These are phyloP conservation scores for Ceratobasidium theobromae DNA, from an alignment of 1,284 basidiomycete species.

Conservation along the genomic window DNA sequence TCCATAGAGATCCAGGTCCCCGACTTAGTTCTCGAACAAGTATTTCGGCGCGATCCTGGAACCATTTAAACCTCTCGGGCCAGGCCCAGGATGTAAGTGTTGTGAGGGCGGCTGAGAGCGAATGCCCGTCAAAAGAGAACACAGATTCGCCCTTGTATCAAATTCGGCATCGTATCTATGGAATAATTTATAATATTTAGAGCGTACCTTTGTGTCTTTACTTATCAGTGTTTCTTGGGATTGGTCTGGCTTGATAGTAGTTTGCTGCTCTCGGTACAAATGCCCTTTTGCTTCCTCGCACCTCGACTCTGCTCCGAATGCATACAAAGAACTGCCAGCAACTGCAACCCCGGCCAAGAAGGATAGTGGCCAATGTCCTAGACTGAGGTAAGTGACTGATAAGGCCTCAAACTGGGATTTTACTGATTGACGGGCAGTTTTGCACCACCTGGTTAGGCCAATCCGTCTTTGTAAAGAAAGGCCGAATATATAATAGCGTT, in stretches of 20 bases:
- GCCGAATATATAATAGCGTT: neutral
- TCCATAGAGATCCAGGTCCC: conserved; percentile 46
- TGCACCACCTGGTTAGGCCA: neutral
- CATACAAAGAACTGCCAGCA: conserved; percentile 1
- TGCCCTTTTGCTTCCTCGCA: conserved; percentile 13
- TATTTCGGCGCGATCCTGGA: conserved; percentile 4
- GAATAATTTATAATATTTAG: neutral
- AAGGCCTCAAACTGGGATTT: neutral
- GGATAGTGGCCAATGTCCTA: neutral
- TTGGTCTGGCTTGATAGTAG: neutral
- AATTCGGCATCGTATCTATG: neutral
- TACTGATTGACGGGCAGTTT: neutral
- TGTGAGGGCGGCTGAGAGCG: neutral
- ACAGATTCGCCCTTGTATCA: neutral
- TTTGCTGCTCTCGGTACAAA: neutral
- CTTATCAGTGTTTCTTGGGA: neutral
- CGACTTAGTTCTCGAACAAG: conserved; percentile 45
- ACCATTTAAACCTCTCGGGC: conserved; percentile 19
- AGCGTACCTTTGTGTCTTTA: neutral
- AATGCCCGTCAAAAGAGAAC: neutral
- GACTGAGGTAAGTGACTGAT: neutral
- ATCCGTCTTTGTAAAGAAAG: neutral
- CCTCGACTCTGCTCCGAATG: neutral
- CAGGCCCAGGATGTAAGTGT: conserved; percentile 13
- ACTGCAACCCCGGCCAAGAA: neutral